These are phyloP conservation scores for Penicillium robsamsonii DNA, from an alignment of 495 filamentous ascomycete species.

Conservation along the genomic window DNA sequence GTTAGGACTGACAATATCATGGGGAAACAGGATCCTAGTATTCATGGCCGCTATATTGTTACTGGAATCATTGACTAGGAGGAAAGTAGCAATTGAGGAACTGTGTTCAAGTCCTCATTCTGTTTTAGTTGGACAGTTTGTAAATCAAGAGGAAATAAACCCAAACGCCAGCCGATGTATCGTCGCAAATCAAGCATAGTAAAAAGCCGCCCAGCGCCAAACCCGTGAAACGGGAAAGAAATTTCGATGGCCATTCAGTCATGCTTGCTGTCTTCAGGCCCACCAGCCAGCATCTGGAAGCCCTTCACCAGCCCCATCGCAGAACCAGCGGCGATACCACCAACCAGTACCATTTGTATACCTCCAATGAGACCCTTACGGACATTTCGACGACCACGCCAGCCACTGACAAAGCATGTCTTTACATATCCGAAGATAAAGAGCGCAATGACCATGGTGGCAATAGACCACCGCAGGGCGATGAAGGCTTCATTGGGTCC, in stretches of 20 bases:
- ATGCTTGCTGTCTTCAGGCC: conserved; percentile 16
- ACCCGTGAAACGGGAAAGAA: not conserved
- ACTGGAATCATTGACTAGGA: not conserved
- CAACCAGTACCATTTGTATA: conserved; percentile 64
- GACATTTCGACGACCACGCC: conserved; percentile 37
- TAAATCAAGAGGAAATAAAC: not conserved
- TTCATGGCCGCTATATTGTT: not conserved
- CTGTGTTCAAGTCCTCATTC: not conserved
- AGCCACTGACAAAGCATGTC: conserved; percentile 53
- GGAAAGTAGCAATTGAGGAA: not conserved
- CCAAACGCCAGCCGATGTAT: conserved; percentile 3
- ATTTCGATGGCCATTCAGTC: conserved; percentile 8
- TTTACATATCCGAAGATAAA: conserved; percentile 74
- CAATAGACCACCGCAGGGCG: conserved; percentile 67
- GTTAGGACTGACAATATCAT: not conserved
- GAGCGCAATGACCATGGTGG: conserved; percentile 64
- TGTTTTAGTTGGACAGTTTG: not conserved
- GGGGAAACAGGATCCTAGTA: not conserved
- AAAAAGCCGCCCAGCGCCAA: conserved; percentile 14
- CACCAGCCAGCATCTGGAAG: conserved; percentile 43
- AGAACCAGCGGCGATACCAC: conserved; percentile 59
- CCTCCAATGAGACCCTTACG: conserved; percentile 47
- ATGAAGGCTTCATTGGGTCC: conserved; percentile 50
- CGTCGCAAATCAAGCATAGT: not conserved
- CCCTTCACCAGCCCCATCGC: conserved; percentile 64